Evolutionary conservation across 768 basidiomycete species (phyloP).

Genomic region (Boletus coccyginus): DNA sequence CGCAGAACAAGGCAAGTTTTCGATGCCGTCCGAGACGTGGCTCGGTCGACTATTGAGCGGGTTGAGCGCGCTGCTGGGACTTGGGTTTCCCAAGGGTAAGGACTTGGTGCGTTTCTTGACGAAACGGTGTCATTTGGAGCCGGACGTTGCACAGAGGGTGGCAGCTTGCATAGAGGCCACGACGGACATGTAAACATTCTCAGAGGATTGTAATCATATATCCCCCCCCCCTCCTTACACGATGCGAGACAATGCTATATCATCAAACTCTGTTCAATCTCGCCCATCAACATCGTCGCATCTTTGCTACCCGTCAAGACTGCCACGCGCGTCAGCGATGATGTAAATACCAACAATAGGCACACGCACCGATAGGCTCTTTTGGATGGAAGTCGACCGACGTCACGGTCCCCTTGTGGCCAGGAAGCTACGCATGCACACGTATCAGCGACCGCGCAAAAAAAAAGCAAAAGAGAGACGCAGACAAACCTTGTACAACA

Average conservation of each 20-base stretch:
- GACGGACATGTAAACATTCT: conserved; percentile 4
- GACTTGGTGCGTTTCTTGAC: conserved; percentile 22
- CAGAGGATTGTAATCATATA: conserved; percentile 1
- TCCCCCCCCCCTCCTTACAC: not conserved
- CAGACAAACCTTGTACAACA: conserved; percentile 70
- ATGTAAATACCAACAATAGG: not conserved
- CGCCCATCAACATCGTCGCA: conserved; percentile 86
- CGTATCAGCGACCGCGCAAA: not conserved
- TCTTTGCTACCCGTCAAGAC: conserved; percentile 94
- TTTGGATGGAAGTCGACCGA: conserved; percentile 96
- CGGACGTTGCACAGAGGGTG: conserved; percentile 23
- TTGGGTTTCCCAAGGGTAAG: conserved; percentile 17
- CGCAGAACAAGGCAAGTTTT: conserved; percentile 24
- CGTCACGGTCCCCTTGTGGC: conserved; percentile 95
- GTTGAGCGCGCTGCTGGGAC: conserved; percentile 14
- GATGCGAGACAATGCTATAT: conserved; percentile 30
- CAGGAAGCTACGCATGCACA: conserved; percentile 63
- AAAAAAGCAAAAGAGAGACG: not conserved
- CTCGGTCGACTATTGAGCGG: conserved; percentile 18
- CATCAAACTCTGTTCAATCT: conserved; percentile 68
- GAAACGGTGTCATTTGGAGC: conserved; percentile 24
- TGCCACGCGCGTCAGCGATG: conserved; percentile 29
- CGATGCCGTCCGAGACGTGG: conserved; percentile 23
- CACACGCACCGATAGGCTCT: conserved; percentile 83
- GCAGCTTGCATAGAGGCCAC: conserved; percentile 20